Evolutionary conservation across 306 rosid genomes (phyloP).

Genomic region (Castanea mollissima): DNA sequence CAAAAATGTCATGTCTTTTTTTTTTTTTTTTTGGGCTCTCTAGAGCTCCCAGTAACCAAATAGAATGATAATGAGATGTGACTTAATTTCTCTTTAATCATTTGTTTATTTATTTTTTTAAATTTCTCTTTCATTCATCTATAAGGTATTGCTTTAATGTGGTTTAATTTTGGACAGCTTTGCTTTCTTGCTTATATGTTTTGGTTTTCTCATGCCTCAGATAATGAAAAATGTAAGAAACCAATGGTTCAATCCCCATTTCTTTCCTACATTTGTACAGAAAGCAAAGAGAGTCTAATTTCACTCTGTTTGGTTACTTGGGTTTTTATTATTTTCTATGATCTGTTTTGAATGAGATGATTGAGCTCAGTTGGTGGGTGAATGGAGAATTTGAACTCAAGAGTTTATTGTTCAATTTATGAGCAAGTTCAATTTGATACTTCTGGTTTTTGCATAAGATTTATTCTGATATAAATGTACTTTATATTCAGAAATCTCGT

Average conservation of each 20-base stretch:
- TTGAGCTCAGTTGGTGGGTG: not conserved
- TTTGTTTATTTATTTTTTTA: too few species aligned
- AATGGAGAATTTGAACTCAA: not conserved
- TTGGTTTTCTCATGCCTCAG: not conserved
- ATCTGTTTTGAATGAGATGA: not conserved
- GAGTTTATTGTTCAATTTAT: not conserved
- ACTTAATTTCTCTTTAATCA: too few species aligned
- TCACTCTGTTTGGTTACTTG: not conserved
- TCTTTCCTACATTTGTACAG: not conserved
- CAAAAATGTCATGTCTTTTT: not conserved
- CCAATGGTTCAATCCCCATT: not conserved
- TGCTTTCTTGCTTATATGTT: not conserved
- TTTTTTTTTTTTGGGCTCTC: not conserved
- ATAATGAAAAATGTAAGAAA: not conserved
- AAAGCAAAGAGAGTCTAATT: not conserved
- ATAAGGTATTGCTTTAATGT: not conserved
- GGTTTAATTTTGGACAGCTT: not conserved
- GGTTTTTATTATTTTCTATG: not conserved
- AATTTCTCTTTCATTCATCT: not conserved
- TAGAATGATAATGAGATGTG: too few species aligned
- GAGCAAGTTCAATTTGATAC: not conserved
- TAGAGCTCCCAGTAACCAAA: not conserved
- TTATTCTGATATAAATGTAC: slow-evolving; percentile 17
- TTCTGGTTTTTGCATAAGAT: not conserved
- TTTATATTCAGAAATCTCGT: slow-evolving; percentile 48